These are phyloP conservation scores for Lophiostoma macrostomum DNA, from an alignment of 495 filamentous ascomycete genomes.

Conservation along the genomic window DNA sequence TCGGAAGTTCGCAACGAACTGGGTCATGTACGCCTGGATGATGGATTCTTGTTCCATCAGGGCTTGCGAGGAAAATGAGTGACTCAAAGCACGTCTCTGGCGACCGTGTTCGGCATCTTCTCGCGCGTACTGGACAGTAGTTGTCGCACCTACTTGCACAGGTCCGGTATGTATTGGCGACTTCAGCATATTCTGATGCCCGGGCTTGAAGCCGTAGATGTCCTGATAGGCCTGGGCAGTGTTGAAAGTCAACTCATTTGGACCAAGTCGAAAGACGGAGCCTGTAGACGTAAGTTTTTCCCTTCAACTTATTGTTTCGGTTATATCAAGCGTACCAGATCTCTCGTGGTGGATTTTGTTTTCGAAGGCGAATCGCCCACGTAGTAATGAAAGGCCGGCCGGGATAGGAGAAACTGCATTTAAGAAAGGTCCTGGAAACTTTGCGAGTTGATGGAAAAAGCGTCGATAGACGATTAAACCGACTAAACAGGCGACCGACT, in stretches of 20 bases:
- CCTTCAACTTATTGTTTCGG: neutral
- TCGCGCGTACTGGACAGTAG: slow-evolving; percentile 7
- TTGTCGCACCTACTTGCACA: slow-evolving; percentile 9
- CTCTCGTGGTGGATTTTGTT: slow-evolving; percentile 34
- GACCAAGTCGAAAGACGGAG: slow-evolving; percentile 33
- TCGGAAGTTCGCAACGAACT: slow-evolving; percentile 3
- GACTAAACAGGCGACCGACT: slow-evolving; percentile 13
- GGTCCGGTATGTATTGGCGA: slow-evolving; percentile 12
- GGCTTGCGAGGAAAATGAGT: slow-evolving; percentile 16
- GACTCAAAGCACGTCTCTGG: neutral
- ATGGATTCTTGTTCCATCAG: slow-evolving; percentile 23
- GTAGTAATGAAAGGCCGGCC: slow-evolving; percentile 20
- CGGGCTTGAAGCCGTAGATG: slow-evolving; percentile 35
- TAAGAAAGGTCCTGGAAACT: slow-evolving; percentile 12
- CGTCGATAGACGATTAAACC: slow-evolving; percentile 5
- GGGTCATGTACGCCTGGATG: slow-evolving; percentile 12
- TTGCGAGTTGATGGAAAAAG: slow-evolving; percentile 21
- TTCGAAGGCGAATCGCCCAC: slow-evolving; percentile 31
- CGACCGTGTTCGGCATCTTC: slow-evolving; percentile 8
- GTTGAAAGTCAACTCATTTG: slow-evolving; percentile 37
- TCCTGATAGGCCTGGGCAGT: slow-evolving; percentile 33
- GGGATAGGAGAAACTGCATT: slow-evolving; percentile 29
- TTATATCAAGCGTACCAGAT: slow-evolving; percentile 23
- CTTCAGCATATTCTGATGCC: slow-evolving; percentile 19
- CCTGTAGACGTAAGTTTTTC: neutral